Conservation (phyloP, 345 rosid genomes). For the Citrus mangshanensis region DNA sequence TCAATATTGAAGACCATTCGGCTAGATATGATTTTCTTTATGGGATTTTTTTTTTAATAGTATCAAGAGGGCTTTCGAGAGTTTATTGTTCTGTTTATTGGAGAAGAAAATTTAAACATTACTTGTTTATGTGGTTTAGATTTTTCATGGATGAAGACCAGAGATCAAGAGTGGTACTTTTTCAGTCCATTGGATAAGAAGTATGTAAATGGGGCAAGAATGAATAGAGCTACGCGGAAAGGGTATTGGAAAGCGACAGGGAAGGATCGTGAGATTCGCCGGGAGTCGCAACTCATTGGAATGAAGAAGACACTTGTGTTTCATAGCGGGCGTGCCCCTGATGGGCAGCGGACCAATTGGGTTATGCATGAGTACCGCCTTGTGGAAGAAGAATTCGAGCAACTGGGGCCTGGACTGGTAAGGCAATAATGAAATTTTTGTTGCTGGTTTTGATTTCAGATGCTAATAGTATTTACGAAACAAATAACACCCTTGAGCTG, state of each 20-base stretch:
- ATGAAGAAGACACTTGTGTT: slow-evolving; percentile 67
- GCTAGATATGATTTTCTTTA: neutral
- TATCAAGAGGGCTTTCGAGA: neutral
- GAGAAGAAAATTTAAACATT: neutral
- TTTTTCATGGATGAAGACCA: slow-evolving; percentile 55
- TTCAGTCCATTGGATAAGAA: slow-evolving; percentile 74
- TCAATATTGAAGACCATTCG: slow-evolving; percentile 50
- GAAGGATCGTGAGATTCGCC: slow-evolving; percentile 43
- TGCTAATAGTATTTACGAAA: neutral
- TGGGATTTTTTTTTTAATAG: neutral
- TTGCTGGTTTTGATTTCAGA: slow-evolving; percentile 3
- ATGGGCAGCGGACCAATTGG: slow-evolving; percentile 72
- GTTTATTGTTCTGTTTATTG: neutral
- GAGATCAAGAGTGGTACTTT: slow-evolving; percentile 82
- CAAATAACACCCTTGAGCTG: too few species aligned
- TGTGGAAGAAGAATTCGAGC: slow-evolving; percentile 48
- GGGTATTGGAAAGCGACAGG: slow-evolving; percentile 85
- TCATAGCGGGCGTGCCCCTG: slow-evolving; percentile 60
- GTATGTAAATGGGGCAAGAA: slow-evolving; percentile 59
- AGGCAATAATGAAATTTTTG: slow-evolving; percentile 3
- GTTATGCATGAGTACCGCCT: slow-evolving; percentile 80
- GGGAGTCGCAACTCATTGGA: slow-evolving; percentile 40
- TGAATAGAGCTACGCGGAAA: slow-evolving; percentile 55
- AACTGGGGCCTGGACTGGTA: slow-evolving; percentile 45
- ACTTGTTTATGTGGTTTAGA: slow-evolving; percentile 28